Evolutionary conservation across 176 grass and related monocot species (phyloP).

Genomic region (Saccharum spontaneum): DNA sequence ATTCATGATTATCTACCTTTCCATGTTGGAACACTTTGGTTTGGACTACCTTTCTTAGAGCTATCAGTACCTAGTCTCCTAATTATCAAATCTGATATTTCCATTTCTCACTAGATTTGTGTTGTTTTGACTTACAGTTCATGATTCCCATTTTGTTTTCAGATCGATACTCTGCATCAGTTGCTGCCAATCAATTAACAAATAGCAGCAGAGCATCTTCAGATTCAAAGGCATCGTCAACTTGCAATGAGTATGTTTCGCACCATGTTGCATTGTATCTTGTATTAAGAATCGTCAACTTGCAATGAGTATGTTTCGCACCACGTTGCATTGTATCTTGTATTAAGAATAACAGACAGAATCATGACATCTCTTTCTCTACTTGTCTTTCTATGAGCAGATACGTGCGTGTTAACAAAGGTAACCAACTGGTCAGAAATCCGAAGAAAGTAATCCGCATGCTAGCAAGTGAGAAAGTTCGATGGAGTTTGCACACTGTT

Average conservation of each 20-base stretch:
- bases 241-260: conserved; percentile 71
- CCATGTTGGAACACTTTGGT: not conserved
- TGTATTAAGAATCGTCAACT: conserved; percentile 30
- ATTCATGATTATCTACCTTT: not conserved
- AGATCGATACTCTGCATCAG: conserved; percentile 49
- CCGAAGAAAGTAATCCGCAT: conserved; percentile 87
- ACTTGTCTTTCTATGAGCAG: conserved; percentile 43
- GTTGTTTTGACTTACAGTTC: not conserved
- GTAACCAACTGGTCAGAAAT: conserved; percentile 91
- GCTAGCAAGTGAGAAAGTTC: conserved; percentile 93
- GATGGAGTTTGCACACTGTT: conserved; percentile 93
- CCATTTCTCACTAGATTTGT: conserved; percentile 2
- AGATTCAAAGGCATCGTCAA: conserved; percentile 42
- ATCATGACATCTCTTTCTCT: not conserved
- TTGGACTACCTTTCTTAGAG: conserved; percentile 11
- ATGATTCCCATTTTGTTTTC: conserved; percentile 30
- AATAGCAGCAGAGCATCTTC: conserved; percentile 40
- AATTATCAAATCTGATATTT: conserved; percentile 3
- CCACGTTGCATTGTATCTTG: not conserved
- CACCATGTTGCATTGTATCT: conserved; percentile 1
- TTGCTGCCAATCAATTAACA: conserved; percentile 42
- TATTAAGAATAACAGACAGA: conserved; percentile 8
- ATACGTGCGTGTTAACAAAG: conserved; percentile 87
- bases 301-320: conserved; percentile 68
- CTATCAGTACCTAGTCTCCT: not conserved